Percentiles rank a stretch among this genome's conserved stretches.
phyloP scores from a whole-genome alignment of 1,284 basidiomycete species.

The Ceratobasidium sp. region DNA sequence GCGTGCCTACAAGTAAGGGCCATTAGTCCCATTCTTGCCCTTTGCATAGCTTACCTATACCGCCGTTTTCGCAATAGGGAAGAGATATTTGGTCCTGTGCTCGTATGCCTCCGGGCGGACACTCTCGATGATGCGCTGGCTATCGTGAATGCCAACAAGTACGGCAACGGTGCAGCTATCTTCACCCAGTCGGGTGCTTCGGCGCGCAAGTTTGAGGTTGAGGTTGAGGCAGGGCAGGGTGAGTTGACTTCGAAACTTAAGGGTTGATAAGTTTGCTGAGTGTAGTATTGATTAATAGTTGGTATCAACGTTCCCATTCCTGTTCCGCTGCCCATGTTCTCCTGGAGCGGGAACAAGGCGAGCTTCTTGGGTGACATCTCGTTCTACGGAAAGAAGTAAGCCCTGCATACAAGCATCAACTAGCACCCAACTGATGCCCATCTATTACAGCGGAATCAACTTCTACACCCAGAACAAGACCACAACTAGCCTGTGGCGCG shows the following conservation, averaged over 20 bases:
- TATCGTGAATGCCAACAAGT: conserved; percentile 89
- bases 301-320: conserved; percentile 95
- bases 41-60: conserved; percentile 14
- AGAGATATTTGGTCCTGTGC: conserved; percentile 95
- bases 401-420: background rate
- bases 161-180: conserved; percentile 95
- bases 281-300: conserved; percentile 54
- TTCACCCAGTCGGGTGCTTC: conserved; percentile 98
- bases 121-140: conserved; percentile 92
- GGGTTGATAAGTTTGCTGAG: background rate
- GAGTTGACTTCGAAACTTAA: conserved; percentile 14
- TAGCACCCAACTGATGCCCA: conserved; percentile 8
- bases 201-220: conserved; percentile 90
- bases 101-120: conserved; percentile 82
- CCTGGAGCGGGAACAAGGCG: conserved; percentile 92
- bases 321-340: conserved; percentile 90
- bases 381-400: conserved; percentile 87
- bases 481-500: conserved; percentile 82
- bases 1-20: conserved; percentile 83
- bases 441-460: conserved; percentile 71
- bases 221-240: conserved; percentile 88
- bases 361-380: conserved; percentile 88
- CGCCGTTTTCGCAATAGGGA: conserved; percentile 62
- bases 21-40: background rate
- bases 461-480: conserved; percentile 95